phyloP scores from a whole-genome alignment of 352 stramenopile genomes.

The Globisporangium iwayamae region DNA sequence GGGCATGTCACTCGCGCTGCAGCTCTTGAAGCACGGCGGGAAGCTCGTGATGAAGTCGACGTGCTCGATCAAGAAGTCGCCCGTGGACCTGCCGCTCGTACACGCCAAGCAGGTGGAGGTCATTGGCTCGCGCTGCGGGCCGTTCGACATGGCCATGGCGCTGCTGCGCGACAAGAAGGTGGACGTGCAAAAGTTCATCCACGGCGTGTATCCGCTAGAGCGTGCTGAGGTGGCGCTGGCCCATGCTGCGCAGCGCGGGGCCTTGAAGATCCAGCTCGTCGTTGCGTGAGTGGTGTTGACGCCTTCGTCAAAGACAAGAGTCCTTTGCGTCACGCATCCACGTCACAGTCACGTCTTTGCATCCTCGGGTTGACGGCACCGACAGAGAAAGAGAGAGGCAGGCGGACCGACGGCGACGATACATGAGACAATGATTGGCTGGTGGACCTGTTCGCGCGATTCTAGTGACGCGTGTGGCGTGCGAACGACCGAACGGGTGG shows the following conservation, averaged over 20 bases:
- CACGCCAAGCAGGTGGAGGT: slow-evolving; percentile 48
- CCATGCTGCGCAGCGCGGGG: slow-evolving; percentile 41
- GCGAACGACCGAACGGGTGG: no score
- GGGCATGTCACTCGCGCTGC: slow-evolving; percentile 38
- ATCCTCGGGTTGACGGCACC: no score
- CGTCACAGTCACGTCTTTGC: no score
- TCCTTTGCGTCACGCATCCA: no score
- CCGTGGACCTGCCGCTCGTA: slow-evolving; percentile 22
- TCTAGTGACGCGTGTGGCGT: no score
- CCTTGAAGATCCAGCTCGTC: slow-evolving; percentile 64
- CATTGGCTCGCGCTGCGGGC: slow-evolving; percentile 63
- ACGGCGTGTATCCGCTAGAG: slow-evolving; percentile 57
- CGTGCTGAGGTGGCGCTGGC: slow-evolving; percentile 39
- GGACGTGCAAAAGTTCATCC: slow-evolving; percentile 65
- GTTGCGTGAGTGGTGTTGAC: slow-evolving; percentile 14
- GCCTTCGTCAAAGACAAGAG: no score
- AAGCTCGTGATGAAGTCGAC: slow-evolving; percentile 56
- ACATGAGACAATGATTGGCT: no score
- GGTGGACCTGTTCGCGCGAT: no score
- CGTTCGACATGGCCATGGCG: slow-evolving; percentile 48
- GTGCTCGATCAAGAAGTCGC: slow-evolving; percentile 30
- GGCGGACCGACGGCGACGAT: no score
- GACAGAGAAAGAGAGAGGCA: no score
- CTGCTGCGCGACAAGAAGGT: slow-evolving; percentile 47
- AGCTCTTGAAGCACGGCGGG: slow-evolving; percentile 33